These are phyloP conservation scores for Trichoderma semiorbis DNA, from an alignment of 2,329 filamentous ascomycete genomes.

Conservation along the genomic window DNA sequence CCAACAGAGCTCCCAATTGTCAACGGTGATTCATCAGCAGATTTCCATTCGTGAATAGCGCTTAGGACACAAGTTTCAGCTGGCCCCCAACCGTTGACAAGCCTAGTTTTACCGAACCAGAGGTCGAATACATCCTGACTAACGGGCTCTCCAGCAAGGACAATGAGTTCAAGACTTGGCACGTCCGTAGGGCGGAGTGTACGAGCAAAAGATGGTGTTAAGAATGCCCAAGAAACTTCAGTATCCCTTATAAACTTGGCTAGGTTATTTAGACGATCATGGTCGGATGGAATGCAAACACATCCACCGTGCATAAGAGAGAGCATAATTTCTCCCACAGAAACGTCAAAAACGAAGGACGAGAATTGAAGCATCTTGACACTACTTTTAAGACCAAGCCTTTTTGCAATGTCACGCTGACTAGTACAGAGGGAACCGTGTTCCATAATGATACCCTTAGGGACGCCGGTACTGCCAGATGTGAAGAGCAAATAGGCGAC, in stretches of 20 bases:
- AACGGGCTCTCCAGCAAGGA: conserved; percentile 17
- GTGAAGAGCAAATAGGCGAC: conserved; percentile 27
- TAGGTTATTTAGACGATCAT: conserved; percentile 11
- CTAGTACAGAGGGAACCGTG: conserved; percentile 43
- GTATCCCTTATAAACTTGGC: not conserved
- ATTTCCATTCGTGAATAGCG: conserved; percentile 17
- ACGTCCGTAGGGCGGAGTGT: conserved; percentile 21
- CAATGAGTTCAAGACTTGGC: conserved; percentile 10
- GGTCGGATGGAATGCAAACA: conserved; percentile 18
- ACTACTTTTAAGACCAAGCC: not conserved
- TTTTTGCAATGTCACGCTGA: conserved; percentile 9
- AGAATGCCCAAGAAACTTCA: conserved; percentile 17
- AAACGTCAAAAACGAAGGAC: conserved; percentile 18
- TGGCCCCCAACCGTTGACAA: conserved; percentile 16
- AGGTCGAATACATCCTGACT: conserved; percentile 14
- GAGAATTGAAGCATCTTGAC: conserved; percentile 20
- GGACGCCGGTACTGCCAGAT: conserved; percentile 24
- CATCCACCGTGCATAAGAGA: conserved; percentile 16
- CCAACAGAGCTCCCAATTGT: conserved; percentile 14
- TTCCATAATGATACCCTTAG: conserved; percentile 24
- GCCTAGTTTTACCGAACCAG: conserved; percentile 13
- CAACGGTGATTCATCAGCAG: conserved; percentile 7
- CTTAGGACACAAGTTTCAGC: conserved; percentile 17
- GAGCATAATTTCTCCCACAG: conserved; percentile 16
- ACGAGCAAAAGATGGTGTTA: conserved; percentile 17